A percentile compares a stretch with the other conserved stretches of the same genome.
These are phyloP conservation scores for Coniochaeta sp. DNA, from an alignment of 2,329 filamentous ascomycete genomes.

Conservation along the genomic window DNA sequence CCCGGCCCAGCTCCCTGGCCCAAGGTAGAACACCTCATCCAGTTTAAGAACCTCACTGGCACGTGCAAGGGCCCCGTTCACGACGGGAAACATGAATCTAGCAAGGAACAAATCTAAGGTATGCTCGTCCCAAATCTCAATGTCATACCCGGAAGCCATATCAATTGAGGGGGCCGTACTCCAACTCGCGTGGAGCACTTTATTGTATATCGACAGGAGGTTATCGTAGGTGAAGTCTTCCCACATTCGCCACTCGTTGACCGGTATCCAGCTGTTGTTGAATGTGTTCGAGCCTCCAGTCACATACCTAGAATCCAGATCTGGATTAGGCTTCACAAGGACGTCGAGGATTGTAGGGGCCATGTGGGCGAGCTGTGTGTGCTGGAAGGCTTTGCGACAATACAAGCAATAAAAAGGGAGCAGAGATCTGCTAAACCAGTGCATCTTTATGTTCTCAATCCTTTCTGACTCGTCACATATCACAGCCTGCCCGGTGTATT, in stretches of 20 bases:
- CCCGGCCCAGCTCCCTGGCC: background rate
- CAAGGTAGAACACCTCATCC: background rate
- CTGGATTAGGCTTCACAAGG: background rate
- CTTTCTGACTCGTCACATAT: background rate
- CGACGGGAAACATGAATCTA: background rate
- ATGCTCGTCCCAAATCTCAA: background rate
- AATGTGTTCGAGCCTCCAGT: background rate
- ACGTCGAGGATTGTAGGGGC: background rate
- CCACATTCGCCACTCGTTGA: background rate
- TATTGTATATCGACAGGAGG: background rate
- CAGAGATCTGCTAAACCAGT: background rate
- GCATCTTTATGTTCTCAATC: background rate
- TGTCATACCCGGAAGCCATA: background rate
- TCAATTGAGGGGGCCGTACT: background rate
- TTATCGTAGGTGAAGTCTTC: background rate
- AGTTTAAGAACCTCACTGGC: background rate
- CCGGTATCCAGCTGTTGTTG: background rate
- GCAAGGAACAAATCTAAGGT: background rate
- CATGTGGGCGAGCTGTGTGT: background rate
- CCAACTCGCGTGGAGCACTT: background rate
- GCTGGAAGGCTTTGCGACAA: background rate
- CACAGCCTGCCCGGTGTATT: background rate
- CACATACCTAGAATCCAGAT: background rate
- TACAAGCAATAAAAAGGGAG: background rate
- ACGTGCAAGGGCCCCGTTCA: background rate